A percentile compares a stretch with the other conserved stretches of the same genome.
Conservation (phyloP, 2,329 filamentous ascomycete species). For the Nemania sp. region DNA sequence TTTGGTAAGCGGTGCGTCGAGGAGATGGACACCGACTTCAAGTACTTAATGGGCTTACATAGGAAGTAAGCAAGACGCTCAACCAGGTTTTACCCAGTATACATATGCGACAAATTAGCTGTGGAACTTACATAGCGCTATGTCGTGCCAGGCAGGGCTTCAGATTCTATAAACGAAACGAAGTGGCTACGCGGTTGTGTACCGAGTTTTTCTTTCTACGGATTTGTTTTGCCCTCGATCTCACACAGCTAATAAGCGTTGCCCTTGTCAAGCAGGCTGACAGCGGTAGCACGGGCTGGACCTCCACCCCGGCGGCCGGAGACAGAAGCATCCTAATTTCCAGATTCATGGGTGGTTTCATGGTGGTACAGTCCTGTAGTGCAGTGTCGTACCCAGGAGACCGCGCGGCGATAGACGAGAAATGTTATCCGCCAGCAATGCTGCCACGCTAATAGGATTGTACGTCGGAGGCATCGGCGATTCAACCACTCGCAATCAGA, state of each 20-base stretch:
- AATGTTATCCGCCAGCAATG: background rate
- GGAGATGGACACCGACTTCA: background rate
- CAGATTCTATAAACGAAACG: background rate
- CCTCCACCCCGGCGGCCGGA: background rate
- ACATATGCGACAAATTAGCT: slow-evolving; percentile 14
- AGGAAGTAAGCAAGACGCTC: background rate
- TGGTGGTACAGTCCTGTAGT: background rate
- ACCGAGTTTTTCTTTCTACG: slow-evolving; percentile 4
- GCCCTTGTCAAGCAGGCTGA: background rate
- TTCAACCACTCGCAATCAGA: background rate
- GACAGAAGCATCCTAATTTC: background rate
- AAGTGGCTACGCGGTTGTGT: slow-evolving; percentile 1
- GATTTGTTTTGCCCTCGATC: background rate
- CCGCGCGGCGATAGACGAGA: background rate
- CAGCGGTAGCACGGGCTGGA: background rate
- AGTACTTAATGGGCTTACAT: background rate
- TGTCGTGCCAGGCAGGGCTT: background rate
- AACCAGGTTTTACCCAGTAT: background rate
- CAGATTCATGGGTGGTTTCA: background rate
- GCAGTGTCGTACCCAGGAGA: background rate
- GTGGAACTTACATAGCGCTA: background rate
- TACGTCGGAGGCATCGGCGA: background rate
- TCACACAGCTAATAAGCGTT: background rate
- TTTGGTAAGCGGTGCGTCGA: slow-evolving; percentile 13
- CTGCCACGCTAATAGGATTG: background rate